Base-by-base conservation (phyloP, 805 yeast genomes). In the Metschnikowia bowlesiae region DNA sequence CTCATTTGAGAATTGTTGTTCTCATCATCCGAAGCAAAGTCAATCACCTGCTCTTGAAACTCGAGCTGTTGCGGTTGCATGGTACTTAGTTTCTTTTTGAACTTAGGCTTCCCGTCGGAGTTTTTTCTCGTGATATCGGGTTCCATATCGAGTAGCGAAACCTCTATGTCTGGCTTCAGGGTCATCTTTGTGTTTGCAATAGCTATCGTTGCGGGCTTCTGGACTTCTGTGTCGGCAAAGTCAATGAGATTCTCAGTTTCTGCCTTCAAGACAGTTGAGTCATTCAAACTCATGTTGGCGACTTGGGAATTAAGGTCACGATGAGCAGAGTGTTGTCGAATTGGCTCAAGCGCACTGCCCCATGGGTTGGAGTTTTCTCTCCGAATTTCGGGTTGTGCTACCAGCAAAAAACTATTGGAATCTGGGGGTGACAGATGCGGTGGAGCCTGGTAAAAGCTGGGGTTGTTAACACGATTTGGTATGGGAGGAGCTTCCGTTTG, bases 21-120 rank as follows among this genome's bases (percentile, higher is more conserved):
- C 49, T 74, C 78, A 53, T 74, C 77, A 53, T 74, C 78, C 10
- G 76, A 71, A 1, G 73, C 78, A 64, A 72, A 74, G 55, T 74
- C 78, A 49, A 74, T 67, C 3, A 73, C 75, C 52, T 74, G 75
- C 55, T 74, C 77, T 52, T 71, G 70, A 31, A 73, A 67, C 29
- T 58, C 65, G 37, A 71, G 55, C 8, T 63, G 58, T 4, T 71
- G 72, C 14, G 60, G 56, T 44, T 62, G 66, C 28, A 60, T 55
- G 4, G 66, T 63, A 0, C 69, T 58, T 11, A 66, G 53, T 43
- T 68, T 55, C 55, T 70, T 73, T 50, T 68, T 71, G 56, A 63
- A 69, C 44, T 57, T 63, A 3, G 69, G 72, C 44, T 61, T 63
- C 9, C 40, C 33, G 14, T 47, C 54, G 4, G 40, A 41, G 18